Evolutionary conservation across 441 rosid species (phyloP).

Genomic region (Gossypium lobatum): DNA sequence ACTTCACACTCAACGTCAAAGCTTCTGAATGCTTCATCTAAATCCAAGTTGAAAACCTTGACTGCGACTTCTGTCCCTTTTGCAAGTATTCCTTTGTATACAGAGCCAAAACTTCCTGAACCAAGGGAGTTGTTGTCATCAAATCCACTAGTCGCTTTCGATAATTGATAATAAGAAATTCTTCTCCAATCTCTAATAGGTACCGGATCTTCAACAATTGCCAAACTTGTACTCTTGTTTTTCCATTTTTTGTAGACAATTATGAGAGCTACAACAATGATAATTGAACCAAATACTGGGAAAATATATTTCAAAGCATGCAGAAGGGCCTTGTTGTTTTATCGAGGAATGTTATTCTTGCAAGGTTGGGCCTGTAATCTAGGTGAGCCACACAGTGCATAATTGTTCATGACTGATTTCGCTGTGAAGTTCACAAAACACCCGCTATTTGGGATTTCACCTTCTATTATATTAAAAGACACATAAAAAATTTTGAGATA

Average conservation of each 20-base stretch:
- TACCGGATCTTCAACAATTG: not conserved
- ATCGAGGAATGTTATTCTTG: not conserved
- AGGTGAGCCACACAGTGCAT: not conserved
- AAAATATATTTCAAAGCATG: not conserved
- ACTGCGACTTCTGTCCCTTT: too few species aligned
- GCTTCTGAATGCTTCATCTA: not conserved
- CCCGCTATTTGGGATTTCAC: not conserved
- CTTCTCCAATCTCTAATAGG: constrained; percentile 18
- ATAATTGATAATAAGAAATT: constrained; percentile 11
- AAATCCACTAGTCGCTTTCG: not conserved
- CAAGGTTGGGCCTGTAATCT: not conserved
- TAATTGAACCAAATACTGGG: not conserved
- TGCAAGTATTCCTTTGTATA: too few species aligned
- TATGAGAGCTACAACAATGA: not conserved
- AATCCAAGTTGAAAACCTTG: not conserved
- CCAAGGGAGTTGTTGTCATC: not conserved
- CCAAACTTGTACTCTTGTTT: not conserved
- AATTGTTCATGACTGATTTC: not conserved
- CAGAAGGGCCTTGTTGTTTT: not conserved
- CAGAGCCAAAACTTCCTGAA: not conserved
- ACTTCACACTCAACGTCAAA: not conserved
- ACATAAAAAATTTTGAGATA: not conserved
- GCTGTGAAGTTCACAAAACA: not conserved
- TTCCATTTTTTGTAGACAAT: not conserved
- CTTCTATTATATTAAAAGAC: not conserved